Evolutionary conservation across 2,329 filamentous ascomycete species (phyloP).

Genomic region (Alternaria brassicae): DNA sequence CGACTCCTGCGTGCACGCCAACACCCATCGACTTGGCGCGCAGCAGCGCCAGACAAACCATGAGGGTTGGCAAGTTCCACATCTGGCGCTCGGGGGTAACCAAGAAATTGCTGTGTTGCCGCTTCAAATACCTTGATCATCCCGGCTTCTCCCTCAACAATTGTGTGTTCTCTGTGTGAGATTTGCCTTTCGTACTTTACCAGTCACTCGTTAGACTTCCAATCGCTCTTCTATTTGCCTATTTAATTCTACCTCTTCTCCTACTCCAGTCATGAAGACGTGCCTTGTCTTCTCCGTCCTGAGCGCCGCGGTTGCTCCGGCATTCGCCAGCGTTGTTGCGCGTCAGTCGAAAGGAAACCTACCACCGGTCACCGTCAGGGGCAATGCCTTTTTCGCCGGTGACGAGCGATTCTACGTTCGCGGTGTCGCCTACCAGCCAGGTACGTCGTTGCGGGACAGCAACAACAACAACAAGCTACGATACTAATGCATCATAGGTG

Average conservation of each 20-base stretch:
- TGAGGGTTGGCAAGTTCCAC: conserved; percentile 50
- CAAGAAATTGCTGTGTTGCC: conserved; percentile 36
- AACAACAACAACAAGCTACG: conserved; percentile 35
- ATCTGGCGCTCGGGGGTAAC: conserved; percentile 33
- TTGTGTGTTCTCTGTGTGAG: conserved; percentile 40
- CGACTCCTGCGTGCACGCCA: conserved; percentile 35
- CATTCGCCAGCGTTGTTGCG: conserved; percentile 32
- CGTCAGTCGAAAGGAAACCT: conserved; percentile 51
- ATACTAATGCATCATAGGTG: conserved; percentile 46
- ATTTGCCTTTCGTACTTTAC: conserved; percentile 36
- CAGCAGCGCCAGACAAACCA: conserved; percentile 38
- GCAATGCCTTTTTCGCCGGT: conserved; percentile 70
- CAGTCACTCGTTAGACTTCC: conserved; percentile 49
- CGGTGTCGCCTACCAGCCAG: conserved; percentile 70
- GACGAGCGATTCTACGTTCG: conserved; percentile 66
- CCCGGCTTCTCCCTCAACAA: conserved; percentile 24
- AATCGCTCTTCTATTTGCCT: conserved; percentile 31
- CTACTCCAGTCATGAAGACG: conserved; percentile 39
- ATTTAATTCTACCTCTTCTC: conserved; percentile 37
- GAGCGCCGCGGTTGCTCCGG: conserved; percentile 36
- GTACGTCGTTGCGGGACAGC: conserved; percentile 53
- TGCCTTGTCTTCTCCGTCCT: conserved; percentile 36
- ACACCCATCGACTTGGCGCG: conserved; percentile 42
- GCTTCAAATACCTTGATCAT: conserved; percentile 42
- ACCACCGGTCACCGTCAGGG: conserved; percentile 64